Evolutionary conservation across 2,329 filamentous ascomycete genomes (phyloP), one percentile per base, ranked within the genome.

Genomic region (Rhynchosporium agropyri): DNA sequence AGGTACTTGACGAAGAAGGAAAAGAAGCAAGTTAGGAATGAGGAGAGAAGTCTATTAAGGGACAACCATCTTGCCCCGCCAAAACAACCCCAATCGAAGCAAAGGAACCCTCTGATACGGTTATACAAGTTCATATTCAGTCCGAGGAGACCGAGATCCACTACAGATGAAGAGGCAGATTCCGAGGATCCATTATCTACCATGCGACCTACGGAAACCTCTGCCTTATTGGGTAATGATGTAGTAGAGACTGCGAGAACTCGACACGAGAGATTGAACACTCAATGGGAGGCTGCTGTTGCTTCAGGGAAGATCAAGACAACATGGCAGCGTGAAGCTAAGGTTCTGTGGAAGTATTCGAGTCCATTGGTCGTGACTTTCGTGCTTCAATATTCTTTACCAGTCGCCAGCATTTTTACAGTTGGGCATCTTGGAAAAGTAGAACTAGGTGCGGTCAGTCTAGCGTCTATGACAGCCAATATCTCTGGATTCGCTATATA

Each of bases 251-350:
- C 81, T 67, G 78, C 79, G 10, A 28, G 78, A 78, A 45, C 79
- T 79, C 61, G 79, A 77, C 78, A 81, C 4, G 84, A 86, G 51
- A 80, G 83, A 58, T 80, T 93, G 57, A 85, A 89, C 69, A 83
- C 86, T 70, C 89, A 91, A 73, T 96, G 92, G 92, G 89, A 94
- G 66, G 89, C 92, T 65, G 94, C 93, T 0, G 90, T 97, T 10
- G 83, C 86, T 0, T 84, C 89, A 0, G 92, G 92, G 10, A 84
- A 87, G 72, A 93, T 98, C 68, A 88, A 89, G 59, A 97, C 93
- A 4, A 96, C 92, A 4, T 98, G 93, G 92, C 88, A 90, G 76
- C 86, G 93, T 66, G 94, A 98, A 79, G 82, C 89, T 48, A 92
- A 93, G 78, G 92, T 92, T 0, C 82, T 98, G 46, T 79, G 83